These are phyloP conservation scores for Rostrohypoxylon terebratum DNA, from an alignment of 495 filamentous ascomycete genomes.

Conservation along the genomic window DNA sequence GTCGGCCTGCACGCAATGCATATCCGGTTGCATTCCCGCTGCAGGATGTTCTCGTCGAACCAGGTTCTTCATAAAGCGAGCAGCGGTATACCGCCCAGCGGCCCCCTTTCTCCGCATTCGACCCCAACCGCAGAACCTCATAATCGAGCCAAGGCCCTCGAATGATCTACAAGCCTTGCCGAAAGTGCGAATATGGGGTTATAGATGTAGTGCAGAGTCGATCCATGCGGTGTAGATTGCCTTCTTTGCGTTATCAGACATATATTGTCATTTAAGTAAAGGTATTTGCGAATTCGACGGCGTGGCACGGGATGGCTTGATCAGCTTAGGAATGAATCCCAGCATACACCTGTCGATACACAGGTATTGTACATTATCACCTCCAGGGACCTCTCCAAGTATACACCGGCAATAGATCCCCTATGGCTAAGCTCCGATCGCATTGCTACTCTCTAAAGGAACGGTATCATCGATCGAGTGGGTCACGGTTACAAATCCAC, in stretches of 20 bases:
- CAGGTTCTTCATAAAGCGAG: constrained; percentile 29
- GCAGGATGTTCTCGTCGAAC: constrained; percentile 40
- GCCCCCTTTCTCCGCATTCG: constrained; percentile 36
- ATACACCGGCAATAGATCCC: constrained; percentile 5
- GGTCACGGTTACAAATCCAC: constrained; percentile 33
- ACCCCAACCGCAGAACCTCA: constrained; percentile 27
- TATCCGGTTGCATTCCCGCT: constrained; percentile 47
- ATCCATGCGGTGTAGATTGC: constrained; percentile 12
- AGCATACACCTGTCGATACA: constrained; percentile 2
- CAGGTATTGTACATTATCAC: constrained; percentile 8
- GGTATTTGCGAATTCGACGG: constrained; percentile 17
- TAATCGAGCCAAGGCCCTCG: constrained; percentile 40
- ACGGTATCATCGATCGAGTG: constrained; percentile 40
- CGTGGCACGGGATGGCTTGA: background rate
- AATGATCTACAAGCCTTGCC: constrained; percentile 39
- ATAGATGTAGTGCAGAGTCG: constrained; percentile 18
- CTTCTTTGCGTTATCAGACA: constrained; percentile 10
- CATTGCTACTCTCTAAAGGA: constrained; percentile 20
- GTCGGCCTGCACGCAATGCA: constrained; percentile 42
- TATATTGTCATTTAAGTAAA: constrained; percentile 13
- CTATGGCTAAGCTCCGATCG: constrained; percentile 36
- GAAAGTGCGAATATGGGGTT: constrained; percentile 13
- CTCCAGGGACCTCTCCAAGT: background rate
- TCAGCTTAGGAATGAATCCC: background rate
- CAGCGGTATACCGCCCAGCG: constrained; percentile 7